These are phyloP conservation scores for Boletus semigastroideus DNA, from an alignment of 1,284 basidiomycete genomes.

Conservation along the genomic window DNA sequence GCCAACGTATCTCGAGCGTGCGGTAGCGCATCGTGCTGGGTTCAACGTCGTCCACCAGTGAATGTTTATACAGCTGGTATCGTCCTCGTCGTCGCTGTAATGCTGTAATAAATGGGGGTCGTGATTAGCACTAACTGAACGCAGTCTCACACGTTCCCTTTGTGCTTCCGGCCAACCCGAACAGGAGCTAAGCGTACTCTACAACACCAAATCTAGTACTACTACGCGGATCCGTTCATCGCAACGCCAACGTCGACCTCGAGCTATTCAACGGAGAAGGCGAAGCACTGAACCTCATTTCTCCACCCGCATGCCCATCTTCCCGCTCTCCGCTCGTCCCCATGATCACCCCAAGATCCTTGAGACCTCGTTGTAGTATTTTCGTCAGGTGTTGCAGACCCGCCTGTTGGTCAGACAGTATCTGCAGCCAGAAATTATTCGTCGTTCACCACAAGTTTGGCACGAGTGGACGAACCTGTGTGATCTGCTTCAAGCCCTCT, in stretches of 20 bases:
- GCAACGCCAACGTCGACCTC: slow-evolving; percentile 35
- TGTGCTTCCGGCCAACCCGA: slow-evolving; percentile 9
- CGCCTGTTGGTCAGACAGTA: slow-evolving; percentile 76
- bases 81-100: slow-evolving; percentile 11
- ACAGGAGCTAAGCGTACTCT: slow-evolving; percentile 1
- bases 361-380: slow-evolving; percentile 65
- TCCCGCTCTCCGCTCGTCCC: slow-evolving; percentile 44
- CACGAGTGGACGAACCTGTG: slow-evolving; percentile 51
- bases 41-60: background rate
- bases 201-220: slow-evolving; percentile 8
- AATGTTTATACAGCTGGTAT: background rate
- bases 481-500: slow-evolving; percentile 74
- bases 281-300: slow-evolving; percentile 26
- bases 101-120: background rate
- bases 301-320: slow-evolving; percentile 29
- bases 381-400: slow-evolving; percentile 79
- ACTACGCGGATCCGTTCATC: slow-evolving; percentile 17
- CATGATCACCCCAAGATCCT: slow-evolving; percentile 72
- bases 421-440: slow-evolving; percentile 42
- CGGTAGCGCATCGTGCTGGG: slow-evolving; percentile 67
- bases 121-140: slow-evolving; percentile 15
- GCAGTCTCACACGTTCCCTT: slow-evolving; percentile 25
- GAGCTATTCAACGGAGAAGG: slow-evolving; percentile 28
- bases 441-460: background rate
- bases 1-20: slow-evolving; percentile 91